Base-by-base conservation (phyloP, 768 basidiomycete species). In the Strobilomyces confusus region DNA sequence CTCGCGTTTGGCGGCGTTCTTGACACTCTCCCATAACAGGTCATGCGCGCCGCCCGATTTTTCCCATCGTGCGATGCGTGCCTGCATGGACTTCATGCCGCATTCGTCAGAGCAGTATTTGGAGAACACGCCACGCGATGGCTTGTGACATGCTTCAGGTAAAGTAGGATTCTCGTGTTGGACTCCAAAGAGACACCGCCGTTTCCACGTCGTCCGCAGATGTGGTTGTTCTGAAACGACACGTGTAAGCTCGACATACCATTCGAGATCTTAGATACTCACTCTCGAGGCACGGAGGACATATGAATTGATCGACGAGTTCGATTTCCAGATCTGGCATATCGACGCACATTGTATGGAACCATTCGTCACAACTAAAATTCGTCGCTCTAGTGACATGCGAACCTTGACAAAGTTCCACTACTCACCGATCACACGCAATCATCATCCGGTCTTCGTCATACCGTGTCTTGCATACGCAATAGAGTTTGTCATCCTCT, bases 51-150 rank as follows among this genome's bases (percentile, higher is more conserved):
- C 85, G 19, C 84, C 84, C 32, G 78, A 78, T 59, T 79, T 79
- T 12, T 79, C 72, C 79, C 82, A 89, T 36, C 73, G 73, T 23
- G 82, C 75, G 44, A 89, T 81, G 42, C 82, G 82, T 43, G 73
- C 71, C 56, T 79, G 80, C 83, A 88, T 84, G 69, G 80, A 86
- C 58, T 80, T 80, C 56, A 89, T 72, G 13, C 92, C 92, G 58
- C 92, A 95, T 56, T 87, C 89, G 49, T 91, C 87, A 14, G 90
- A 92, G 68, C 92, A 95, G 66, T 92, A 95, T 67, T 95, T 95
- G 22, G 92, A 94, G 62, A 92, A 86, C 2, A 80, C 80, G 22
- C 88, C 86, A 15, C 89, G 86, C 8, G 87, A 83, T 11, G 92
- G 86, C 56, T 83, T 86, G 65, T 87, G 87, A 63, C 92, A 95